Conservation (phyloP, 2,329 filamentous ascomycete genomes). For the Colletotrichum zoysiae region DNA sequence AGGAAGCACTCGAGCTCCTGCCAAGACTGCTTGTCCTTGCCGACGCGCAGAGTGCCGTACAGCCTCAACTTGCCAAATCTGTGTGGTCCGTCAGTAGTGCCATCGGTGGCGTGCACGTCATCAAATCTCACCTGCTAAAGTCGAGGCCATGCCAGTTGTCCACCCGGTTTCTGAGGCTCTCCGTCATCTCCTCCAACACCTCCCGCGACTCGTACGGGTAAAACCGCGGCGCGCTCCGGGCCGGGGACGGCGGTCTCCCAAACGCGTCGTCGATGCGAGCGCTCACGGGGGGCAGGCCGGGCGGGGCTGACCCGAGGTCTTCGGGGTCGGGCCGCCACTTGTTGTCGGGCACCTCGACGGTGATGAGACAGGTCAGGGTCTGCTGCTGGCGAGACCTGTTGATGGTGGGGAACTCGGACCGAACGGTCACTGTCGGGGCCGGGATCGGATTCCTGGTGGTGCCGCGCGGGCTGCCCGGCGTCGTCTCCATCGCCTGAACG, state of each 20-base stretch:
- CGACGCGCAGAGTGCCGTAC: constrained; percentile 90
- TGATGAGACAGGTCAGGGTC: constrained; percentile 92
- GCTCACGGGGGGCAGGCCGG: constrained; percentile 55
- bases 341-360: constrained; percentile 91
- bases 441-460: constrained; percentile 89
- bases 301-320: constrained; percentile 73
- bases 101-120: constrained; percentile 17
- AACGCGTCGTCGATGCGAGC: constrained; percentile 66
- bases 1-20: constrained; percentile 97
- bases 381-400: constrained; percentile 94
- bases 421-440: constrained; percentile 89
- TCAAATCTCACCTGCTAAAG: constrained; percentile 75
- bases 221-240: constrained; percentile 68
- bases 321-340: constrained; percentile 91
- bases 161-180: constrained; percentile 86
- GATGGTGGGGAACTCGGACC: constrained; percentile 96
- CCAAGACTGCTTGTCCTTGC: constrained; percentile 96
- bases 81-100: constrained; percentile 47
- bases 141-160: constrained; percentile 99
- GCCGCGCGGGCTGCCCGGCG: constrained; percentile 78
- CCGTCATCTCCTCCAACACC: constrained; percentile 85
- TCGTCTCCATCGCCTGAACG: constrained; percentile 94
- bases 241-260: constrained; percentile 71
- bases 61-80: constrained; percentile 93
- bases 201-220: constrained; percentile 82